phyloP scores from a whole-genome alignment of 176 grass and related monocot species.

The Triticum aestivum region DNA sequence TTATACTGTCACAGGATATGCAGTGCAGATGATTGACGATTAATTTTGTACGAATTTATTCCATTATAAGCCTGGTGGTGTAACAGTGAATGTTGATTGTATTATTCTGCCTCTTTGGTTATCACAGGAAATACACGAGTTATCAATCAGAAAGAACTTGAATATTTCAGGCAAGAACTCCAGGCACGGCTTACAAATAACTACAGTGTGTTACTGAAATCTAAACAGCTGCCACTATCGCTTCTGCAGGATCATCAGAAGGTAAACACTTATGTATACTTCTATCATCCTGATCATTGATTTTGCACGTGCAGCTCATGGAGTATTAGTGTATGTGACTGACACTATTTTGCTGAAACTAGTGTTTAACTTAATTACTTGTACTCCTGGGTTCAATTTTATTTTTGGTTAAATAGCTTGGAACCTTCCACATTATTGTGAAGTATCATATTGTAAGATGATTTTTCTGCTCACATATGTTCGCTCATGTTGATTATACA shows the following conservation, averaged over 20 bases:
- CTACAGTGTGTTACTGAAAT: slow-evolving; percentile 80
- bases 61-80: too few relatives aligned
- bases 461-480: slow-evolving; percentile 14
- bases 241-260: slow-evolving; percentile 80
- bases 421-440: not conserved
- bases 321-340: not conserved
- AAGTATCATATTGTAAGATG: too few relatives aligned
- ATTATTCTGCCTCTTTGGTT: slow-evolving; percentile 12
- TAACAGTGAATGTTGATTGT: not conserved
- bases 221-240: slow-evolving; percentile 59
- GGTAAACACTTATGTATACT: slow-evolving; percentile 31
- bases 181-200: slow-evolving; percentile 64
- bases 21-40: too few relatives aligned
- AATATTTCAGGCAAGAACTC: slow-evolving; percentile 76
- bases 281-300: not conserved
- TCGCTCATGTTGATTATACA: slow-evolving; percentile 37
- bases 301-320: too few relatives aligned
- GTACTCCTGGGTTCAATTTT: not conserved
- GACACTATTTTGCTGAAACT: not conserved
- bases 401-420: not conserved
- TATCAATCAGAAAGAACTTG: slow-evolving; percentile 72
- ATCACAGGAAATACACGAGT: slow-evolving; percentile 80
- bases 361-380: not conserved
- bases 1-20: too few relatives aligned
- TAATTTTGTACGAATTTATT: too few relatives aligned